Evolutionary conservation across 768 basidiomycete species (phyloP).

Genomic region (Royoungia palumana): DNA sequence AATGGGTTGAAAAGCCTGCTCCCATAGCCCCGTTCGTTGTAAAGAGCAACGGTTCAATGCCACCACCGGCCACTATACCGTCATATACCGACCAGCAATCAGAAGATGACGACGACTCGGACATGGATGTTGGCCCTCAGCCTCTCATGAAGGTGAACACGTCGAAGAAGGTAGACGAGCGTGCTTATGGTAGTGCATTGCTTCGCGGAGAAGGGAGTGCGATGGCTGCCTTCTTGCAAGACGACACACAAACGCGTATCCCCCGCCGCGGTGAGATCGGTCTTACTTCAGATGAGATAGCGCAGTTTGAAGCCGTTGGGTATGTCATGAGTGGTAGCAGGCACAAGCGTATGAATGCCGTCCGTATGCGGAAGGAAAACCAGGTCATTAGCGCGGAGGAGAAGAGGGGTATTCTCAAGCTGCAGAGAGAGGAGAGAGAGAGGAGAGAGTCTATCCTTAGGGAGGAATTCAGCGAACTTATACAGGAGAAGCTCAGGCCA

Average conservation of each 20-base stretch:
- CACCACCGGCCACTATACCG: slow-evolving; percentile 21
- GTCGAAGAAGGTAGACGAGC: slow-evolving; percentile 66
- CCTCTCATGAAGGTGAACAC: slow-evolving; percentile 46
- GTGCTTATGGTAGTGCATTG: slow-evolving; percentile 85
- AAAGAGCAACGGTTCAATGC: slow-evolving; percentile 20
- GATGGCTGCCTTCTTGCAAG: slow-evolving; percentile 95
- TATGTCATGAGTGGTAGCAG: slow-evolving; percentile 98
- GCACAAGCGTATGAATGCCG: slow-evolving; percentile 97
- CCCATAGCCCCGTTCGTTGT: slow-evolving; percentile 27
- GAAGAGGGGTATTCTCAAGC: slow-evolving; percentile 91
- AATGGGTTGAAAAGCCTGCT: slow-evolving; percentile 64
- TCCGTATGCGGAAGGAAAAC: slow-evolving; percentile 98
- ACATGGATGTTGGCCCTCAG: slow-evolving; percentile 77
- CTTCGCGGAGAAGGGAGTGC: slow-evolving; percentile 95
- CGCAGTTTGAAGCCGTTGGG: slow-evolving; percentile 80
- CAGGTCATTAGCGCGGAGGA: slow-evolving; percentile 99
- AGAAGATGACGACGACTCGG: slow-evolving; percentile 42
- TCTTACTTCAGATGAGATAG: slow-evolving; percentile 83
- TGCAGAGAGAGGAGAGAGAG: slow-evolving; percentile 92
- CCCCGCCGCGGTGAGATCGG: slow-evolving; percentile 99
- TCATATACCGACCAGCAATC: slow-evolving; percentile 11
- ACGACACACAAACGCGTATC: slow-evolving; percentile 80
- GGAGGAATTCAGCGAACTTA: slow-evolving; percentile 85
- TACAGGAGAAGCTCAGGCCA: slow-evolving; percentile 63
- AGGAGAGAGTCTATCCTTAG: slow-evolving; percentile 86